Evolutionary conservation across 768 basidiomycete genomes (phyloP).

Genomic region (Lactarius vividus): DNA sequence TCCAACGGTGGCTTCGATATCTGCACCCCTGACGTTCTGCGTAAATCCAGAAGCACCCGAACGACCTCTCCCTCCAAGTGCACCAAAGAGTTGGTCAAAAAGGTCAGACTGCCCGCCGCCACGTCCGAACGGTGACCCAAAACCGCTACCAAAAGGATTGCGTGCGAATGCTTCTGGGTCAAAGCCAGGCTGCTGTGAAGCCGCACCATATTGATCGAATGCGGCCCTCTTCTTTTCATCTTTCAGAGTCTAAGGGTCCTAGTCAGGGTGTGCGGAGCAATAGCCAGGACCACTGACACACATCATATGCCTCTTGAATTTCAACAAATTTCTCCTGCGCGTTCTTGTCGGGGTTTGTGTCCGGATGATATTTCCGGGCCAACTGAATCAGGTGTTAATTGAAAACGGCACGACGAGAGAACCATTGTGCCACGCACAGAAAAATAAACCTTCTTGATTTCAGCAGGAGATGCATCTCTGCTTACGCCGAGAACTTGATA

Average conservation of each 20-base stretch:
- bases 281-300: conserved; percentile 40
- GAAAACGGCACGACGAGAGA: conserved; percentile 23
- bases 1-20: conserved; percentile 73
- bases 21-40: conserved; percentile 60
- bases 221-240: conserved; percentile 90
- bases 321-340: conserved; percentile 94
- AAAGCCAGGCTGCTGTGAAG: conserved; percentile 92
- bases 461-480: conserved; percentile 75
- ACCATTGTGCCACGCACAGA: conserved; percentile 52
- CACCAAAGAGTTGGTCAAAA: conserved; percentile 84
- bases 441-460: conserved; percentile 98
- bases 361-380: conserved; percentile 97
- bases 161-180: conserved; percentile 77
- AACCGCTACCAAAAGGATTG: conserved; percentile 33
- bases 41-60: conserved; percentile 43
- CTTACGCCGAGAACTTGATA: conserved; percentile 89
- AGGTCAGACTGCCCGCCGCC: conserved; percentile 56
- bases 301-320: conserved; percentile 97
- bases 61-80: conserved; percentile 50
- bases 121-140: conserved; percentile 56
- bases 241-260: conserved; percentile 67
- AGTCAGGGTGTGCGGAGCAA: conserved; percentile 3
- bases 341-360: conserved; percentile 89
- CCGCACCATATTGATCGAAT: conserved; percentile 89
- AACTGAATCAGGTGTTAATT: conserved; percentile 53